Percentiles rank a stretch among this genome's conserved stretches.
These are phyloP conservation scores for Brasilioporus rufonigricans DNA, from an alignment of 768 basidiomycete genomes.

Conservation along the genomic window DNA sequence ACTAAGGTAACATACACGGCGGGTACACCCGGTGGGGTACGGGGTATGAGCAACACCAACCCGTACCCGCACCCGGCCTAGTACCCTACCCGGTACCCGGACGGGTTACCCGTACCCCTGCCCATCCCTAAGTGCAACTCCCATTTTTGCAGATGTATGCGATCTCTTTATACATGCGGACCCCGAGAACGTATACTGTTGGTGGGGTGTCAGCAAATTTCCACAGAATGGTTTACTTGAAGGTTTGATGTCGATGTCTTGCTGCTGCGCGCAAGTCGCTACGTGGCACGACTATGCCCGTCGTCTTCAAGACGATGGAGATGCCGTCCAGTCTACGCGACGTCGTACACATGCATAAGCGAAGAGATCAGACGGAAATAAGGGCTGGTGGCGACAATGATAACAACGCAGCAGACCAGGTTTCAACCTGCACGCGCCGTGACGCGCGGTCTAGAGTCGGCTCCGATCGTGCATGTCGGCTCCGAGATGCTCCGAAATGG, in stretches of 20 bases:
- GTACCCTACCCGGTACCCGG: no score
- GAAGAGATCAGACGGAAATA: not conserved
- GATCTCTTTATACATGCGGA: not conserved
- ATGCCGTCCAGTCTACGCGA: not conserved
- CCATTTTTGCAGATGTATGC: no score
- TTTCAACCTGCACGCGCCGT: conserved; percentile 43
- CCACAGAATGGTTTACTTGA: no score
- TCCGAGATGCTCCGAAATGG: not conserved
- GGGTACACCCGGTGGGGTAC: no score
- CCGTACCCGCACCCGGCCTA: no score
- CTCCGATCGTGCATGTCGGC: conserved; percentile 54
- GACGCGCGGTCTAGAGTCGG: conserved; percentile 73
- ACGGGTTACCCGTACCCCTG: no score
- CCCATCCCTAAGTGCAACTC: not conserved
- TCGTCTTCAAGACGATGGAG: not conserved
- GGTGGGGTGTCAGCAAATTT: not conserved
- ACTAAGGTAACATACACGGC: no score
- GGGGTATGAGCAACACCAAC: no score
- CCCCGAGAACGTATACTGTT: not conserved
- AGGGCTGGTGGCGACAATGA: conserved; percentile 32
- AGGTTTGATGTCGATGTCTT: no score
- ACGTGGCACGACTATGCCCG: not conserved
- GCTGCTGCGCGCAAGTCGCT: not conserved
- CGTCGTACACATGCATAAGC: not conserved
- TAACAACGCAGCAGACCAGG: conserved; percentile 51